phyloP scores from a whole-genome alignment of 2,329 filamentous ascomycete genomes.

The Fusarium sp. region DNA sequence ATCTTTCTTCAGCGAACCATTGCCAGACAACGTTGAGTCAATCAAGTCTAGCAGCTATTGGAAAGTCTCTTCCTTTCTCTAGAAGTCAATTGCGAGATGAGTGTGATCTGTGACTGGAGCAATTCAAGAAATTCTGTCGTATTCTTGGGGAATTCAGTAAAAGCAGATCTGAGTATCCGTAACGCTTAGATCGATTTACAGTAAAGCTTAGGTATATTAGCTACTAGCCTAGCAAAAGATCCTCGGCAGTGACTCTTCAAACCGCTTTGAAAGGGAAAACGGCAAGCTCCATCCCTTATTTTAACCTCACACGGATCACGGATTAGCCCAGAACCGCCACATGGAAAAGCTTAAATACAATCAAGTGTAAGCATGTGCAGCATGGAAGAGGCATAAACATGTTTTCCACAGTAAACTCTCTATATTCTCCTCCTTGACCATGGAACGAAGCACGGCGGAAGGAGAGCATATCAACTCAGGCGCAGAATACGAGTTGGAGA shows the following conservation, averaged over 20 bases:
- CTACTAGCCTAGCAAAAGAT: neutral
- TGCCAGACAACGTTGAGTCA: neutral
- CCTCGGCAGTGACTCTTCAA: slow-evolving; percentile 19
- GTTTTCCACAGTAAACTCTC: neutral
- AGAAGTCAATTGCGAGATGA: too few relatives aligned
- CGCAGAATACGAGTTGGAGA: slow-evolving; percentile 17
- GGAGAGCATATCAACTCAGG: neutral
- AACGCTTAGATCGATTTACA: too few relatives aligned
- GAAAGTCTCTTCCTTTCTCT: too few relatives aligned
- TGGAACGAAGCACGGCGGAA: neutral
- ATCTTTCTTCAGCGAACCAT: neutral
- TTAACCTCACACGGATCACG: slow-evolving; percentile 1
- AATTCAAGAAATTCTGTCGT: too few relatives aligned
- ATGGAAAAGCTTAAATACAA: slow-evolving; percentile 26
- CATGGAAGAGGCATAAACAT: neutral
- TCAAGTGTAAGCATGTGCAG: neutral
- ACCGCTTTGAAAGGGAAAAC: slow-evolving; percentile 1
- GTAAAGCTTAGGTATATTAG: neutral
- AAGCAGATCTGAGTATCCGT: too few relatives aligned
- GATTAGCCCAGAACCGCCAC: slow-evolving; percentile 16
- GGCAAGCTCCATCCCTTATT: slow-evolving; percentile 13
- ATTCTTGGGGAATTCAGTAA: too few relatives aligned
- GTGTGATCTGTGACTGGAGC: too few relatives aligned
- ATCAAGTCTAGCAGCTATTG: too few relatives aligned
- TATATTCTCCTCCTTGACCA: neutral